Evolutionary conservation across 73 alveolate genomes (phyloP).

Genomic region (Paramecium sexaurelia): DNA sequence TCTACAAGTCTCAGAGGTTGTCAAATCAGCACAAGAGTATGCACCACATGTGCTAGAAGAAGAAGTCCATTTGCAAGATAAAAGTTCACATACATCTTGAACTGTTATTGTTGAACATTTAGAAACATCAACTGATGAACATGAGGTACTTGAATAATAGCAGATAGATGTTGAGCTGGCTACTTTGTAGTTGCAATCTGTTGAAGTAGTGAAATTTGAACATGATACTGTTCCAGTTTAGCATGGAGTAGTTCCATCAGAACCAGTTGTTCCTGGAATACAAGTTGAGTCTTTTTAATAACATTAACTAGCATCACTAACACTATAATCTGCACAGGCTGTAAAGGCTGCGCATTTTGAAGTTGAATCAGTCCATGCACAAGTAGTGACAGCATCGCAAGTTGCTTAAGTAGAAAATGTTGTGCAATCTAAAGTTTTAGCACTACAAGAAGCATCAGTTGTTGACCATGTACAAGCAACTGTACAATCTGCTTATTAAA

Average conservation of each 20-base stretch:
- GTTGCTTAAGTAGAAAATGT: not conserved
- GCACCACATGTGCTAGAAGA: not conserved
- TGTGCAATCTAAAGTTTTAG: not conserved
- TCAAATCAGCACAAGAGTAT: not conserved
- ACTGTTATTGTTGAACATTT: not conserved
- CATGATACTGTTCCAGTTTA: not conserved
- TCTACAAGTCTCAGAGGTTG: not conserved
- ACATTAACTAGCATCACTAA: not conserved
- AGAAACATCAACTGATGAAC: not conserved
- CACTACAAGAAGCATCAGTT: not conserved
- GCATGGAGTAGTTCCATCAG: not conserved
- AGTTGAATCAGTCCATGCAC: not conserved
- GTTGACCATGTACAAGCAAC: not conserved
- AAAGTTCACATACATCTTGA: not conserved
- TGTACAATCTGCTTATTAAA: not conserved
- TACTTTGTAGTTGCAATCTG: not conserved
- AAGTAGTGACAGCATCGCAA: not conserved
- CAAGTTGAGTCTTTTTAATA: not conserved
- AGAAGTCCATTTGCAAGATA: not conserved
- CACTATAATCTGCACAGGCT: not conserved
- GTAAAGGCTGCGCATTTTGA: not conserved
- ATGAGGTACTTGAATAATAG: not conserved
- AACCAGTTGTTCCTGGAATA: not conserved
- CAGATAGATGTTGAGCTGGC: not conserved
- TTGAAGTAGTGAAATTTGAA: not conserved